Conservation (phyloP, 2,329 filamentous ascomycete species). For the Tolypocladium tundrense region DNA sequence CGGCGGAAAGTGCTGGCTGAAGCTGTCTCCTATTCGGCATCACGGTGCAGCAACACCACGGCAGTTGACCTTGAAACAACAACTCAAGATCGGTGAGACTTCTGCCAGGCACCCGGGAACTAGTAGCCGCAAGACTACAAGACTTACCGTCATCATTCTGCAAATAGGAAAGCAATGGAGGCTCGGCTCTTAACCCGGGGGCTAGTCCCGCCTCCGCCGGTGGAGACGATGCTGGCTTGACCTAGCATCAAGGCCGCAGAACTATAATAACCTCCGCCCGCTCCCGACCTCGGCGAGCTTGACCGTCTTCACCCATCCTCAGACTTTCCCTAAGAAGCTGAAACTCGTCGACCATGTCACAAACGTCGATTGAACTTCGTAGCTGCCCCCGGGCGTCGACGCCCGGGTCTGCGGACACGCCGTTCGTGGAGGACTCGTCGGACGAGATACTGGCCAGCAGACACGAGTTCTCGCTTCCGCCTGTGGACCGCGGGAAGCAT, state of each 20-base stretch:
- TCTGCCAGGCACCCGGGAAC: no score
- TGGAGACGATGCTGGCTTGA: background rate
- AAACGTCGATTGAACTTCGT: background rate
- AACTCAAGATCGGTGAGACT: no score
- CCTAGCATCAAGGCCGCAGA: background rate
- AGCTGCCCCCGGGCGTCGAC: background rate
- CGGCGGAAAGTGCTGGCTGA: no score
- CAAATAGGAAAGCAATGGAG: background rate
- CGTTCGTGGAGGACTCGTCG: background rate
- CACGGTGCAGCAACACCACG: no score
- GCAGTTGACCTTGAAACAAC: no score
- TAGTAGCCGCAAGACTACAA: no score
- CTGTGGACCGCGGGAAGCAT: constrained; percentile 20
- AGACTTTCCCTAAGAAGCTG: background rate
- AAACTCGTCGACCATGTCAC: background rate
- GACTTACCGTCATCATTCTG: no score
- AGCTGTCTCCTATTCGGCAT: no score
- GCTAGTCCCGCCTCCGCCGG: background rate
- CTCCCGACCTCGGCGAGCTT: background rate
- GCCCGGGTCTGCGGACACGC: background rate
- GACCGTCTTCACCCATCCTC: background rate
- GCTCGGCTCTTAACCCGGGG: background rate
- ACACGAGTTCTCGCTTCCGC: constrained; percentile 13
- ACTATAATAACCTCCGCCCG: background rate
- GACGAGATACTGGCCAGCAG: background rate